Percentiles rank a stretch among this genome's conserved stretches.
phyloP scores from a whole-genome alignment of 371 early-diverging fungal species.

The Actinomucor elegans region DNA sequence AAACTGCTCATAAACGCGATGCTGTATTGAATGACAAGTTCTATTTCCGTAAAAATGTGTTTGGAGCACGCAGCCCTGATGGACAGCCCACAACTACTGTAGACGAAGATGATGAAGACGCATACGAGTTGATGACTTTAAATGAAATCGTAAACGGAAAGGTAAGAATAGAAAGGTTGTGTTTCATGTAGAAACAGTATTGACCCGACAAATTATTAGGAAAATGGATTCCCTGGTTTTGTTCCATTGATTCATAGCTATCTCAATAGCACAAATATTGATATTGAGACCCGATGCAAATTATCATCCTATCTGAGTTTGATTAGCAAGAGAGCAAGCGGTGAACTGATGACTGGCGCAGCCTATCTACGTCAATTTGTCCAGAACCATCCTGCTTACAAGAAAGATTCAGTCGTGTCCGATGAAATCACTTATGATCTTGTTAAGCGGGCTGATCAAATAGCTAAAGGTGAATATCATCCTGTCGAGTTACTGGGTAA shows the following conservation, averaged over 20 bases:
- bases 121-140: conserved; percentile 79
- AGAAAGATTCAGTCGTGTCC: conserved; percentile 87
- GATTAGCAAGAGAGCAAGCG: conserved; percentile 82
- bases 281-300: conserved; percentile 64
- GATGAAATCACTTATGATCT: conserved; percentile 89
- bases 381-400: conserved; percentile 86
- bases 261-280: conserved; percentile 70
- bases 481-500: conserved; percentile 60
- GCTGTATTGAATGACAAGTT: conserved; percentile 84
- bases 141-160: conserved; percentile 96
- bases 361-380: conserved; percentile 93
- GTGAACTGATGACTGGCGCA: conserved; percentile 83
- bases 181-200: no score
- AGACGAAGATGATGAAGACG: conserved; percentile 49
- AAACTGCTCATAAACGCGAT: conserved; percentile 83
- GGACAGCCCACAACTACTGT: conserved; percentile 2
- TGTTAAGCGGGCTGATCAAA: conserved; percentile 64
- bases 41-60: conserved; percentile 86
- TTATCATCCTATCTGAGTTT: conserved; percentile 81
- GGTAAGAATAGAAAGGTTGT: conserved; percentile 18
- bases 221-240: conserved; percentile 81
- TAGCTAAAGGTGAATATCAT: conserved; percentile 63
- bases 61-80: conserved; percentile 30
- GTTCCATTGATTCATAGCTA: conserved; percentile 82
- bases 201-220: conserved; percentile 18